Base-by-base conservation (phyloP, 768 basidiomycete genomes). In the Lactarius hatsudake region DNA sequence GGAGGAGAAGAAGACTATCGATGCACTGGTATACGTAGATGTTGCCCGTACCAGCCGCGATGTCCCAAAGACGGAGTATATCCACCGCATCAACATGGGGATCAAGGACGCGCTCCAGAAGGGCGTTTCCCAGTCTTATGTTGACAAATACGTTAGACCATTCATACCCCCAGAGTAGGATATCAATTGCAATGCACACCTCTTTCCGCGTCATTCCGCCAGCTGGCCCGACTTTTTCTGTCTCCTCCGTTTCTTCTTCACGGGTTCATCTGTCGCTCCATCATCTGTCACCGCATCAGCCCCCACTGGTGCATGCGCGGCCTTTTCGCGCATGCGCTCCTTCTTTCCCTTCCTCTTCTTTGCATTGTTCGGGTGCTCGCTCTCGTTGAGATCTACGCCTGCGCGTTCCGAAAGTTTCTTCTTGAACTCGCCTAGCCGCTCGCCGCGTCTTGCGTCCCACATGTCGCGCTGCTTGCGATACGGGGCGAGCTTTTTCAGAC, bases 401-500 rank as follows among this genome's bases (percentile, higher is more conserved):
- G 73, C 70, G 23, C 88, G 81, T 65, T 81, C 81, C 30, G 69
- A 72, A 18, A 97, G 74, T 73, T 81, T 86, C 56, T 80, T 74
- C 75, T 90, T 91, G 65, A 97, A 81, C 67, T 94, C 90, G 72
- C 83, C 80, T 55, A 96, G 79, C 69, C 87, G 84, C 56, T 89
- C 85, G 28, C 79, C 80, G 17, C 91, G 83, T 45, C 79, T 82
- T 40, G 80, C 76, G 72, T 91, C 90, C 87, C 88, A 93, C 38
- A 76, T 80, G n/a, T 73, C 77, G 72, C 76, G 80, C 34, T 84
- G 82, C 56, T 85, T 81, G 53, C 92, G 87, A 76, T 98, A 98
- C 7, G 97, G 93, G 18, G 96, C 97, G 70, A 93, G 84, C 76
- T 91, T 90, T 79, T 93, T 96, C 72, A 98, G 81, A 54, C 90